These are phyloP conservation scores for Musa acuminata DNA, from an alignment of 176 grass and related monocot species.

Conservation along the genomic window DNA sequence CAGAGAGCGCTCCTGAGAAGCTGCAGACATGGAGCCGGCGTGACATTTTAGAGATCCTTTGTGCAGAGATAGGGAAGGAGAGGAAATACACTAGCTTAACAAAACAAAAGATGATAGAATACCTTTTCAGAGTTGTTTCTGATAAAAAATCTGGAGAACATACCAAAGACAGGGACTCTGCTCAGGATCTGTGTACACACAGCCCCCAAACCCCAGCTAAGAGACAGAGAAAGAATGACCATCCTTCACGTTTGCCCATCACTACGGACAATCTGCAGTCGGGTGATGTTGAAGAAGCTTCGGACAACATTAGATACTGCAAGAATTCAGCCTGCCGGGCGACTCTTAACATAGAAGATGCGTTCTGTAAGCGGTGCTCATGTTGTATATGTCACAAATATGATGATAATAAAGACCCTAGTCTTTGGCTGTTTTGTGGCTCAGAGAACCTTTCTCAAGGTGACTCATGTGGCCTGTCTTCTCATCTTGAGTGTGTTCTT, in stretches of 20 bases:
- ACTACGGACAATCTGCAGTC: conserved; percentile 27
- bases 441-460: conserved; percentile 49
- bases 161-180: conserved; percentile 43
- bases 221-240: conserved; percentile 69
- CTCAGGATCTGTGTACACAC: conserved; percentile 30
- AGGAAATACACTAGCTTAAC: conserved; percentile 93
- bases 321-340: conserved; percentile 83
- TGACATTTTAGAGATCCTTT: conserved; percentile 94
- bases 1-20: conserved; percentile 66
- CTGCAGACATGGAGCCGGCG: conserved; percentile 76
- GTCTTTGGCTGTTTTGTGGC: conserved; percentile 75
- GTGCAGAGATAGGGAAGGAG: conserved; percentile 88
- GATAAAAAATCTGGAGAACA: conserved; percentile 49
- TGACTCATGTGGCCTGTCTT: conserved; percentile 76
- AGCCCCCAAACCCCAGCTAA: conserved; percentile 56
- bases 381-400: conserved; percentile 88
- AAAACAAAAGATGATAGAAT: conserved; percentile 89
- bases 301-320: conserved; percentile 43
- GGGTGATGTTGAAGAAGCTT: conserved; percentile 32
- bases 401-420: conserved; percentile 97
- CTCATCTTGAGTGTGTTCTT: conserved; percentile 87
- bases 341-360: conserved; percentile 48
- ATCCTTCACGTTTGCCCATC: conserved; percentile 47
- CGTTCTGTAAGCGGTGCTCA: conserved; percentile 91
- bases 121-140: conserved; percentile 76